Evolutionary conservation across 1,284 basidiomycete genomes (phyloP).

Genomic region (Ustilago tritici): DNA sequence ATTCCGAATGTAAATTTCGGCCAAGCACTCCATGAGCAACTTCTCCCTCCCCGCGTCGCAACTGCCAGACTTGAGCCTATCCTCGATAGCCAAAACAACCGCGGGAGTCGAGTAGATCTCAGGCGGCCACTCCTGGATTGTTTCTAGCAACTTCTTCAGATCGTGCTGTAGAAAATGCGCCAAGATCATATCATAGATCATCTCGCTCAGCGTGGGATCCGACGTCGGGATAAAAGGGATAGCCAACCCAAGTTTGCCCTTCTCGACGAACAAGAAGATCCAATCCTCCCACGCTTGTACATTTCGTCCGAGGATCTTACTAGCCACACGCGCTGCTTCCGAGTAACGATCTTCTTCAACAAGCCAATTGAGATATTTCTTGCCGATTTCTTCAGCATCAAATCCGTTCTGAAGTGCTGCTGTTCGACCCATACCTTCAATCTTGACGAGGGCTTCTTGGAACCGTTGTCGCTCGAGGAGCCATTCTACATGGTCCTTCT

Average conservation of each 20-base stretch:
- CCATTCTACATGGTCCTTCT: constrained; percentile 91
- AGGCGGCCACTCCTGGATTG: constrained; percentile 87
- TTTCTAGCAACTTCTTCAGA: constrained; percentile 79
- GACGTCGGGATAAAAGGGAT: constrained; percentile 90
- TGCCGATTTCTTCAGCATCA: constrained; percentile 74
- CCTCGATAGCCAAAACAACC: constrained; percentile 87
- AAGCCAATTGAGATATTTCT: constrained; percentile 61
- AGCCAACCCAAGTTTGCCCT: constrained; percentile 83
- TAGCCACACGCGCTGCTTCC: constrained; percentile 86
- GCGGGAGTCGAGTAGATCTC: constrained; percentile 89
- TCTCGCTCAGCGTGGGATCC: constrained; percentile 80
- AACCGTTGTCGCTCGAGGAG: constrained; percentile 86
- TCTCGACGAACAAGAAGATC: constrained; percentile 91
- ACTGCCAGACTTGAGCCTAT: constrained; percentile 74
- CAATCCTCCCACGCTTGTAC: constrained; percentile 90
- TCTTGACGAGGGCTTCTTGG: constrained; percentile 86
- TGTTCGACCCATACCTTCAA: constrained; percentile 76
- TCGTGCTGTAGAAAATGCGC: constrained; percentile 86
- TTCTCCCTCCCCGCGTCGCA: constrained; percentile 63
- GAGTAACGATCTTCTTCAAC: constrained; percentile 77
- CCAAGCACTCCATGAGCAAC: constrained; percentile 88
- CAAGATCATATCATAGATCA: constrained; percentile 96
- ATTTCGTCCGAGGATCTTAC: constrained; percentile 86
- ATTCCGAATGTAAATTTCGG: constrained; percentile 88
- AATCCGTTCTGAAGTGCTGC: constrained; percentile 66